Evolutionary conservation across 2,329 filamentous ascomycete species (phyloP).

Genomic region (Elsinoe arachidis): DNA sequence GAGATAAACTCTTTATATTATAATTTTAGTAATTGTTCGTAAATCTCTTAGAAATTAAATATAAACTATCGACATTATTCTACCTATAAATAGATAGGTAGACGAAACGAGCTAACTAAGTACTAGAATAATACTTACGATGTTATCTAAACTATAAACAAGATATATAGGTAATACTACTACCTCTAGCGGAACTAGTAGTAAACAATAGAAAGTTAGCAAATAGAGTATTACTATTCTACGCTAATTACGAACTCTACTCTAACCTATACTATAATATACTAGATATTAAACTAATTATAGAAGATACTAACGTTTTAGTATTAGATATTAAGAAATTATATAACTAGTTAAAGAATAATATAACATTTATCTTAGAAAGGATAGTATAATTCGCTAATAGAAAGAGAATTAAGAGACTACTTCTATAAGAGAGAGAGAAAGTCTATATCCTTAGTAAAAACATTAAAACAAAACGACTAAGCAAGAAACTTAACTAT

Average conservation of each 20-base stretch:
- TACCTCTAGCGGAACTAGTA: slow-evolving; percentile 4
- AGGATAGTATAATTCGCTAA: neutral
- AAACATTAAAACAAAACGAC: slow-evolving; percentile 15
- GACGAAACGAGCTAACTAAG: slow-evolving; percentile 15
- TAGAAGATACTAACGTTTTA: slow-evolving; percentile 7
- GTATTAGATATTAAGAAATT: neutral
- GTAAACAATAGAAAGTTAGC: slow-evolving; percentile 12
- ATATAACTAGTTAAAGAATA: slow-evolving; percentile 7
- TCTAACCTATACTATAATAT: neutral
- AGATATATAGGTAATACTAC: slow-evolving; percentile 5
- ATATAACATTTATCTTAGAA: neutral
- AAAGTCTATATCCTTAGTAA: neutral
- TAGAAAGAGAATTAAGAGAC: too few relatives aligned
- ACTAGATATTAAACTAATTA: slow-evolving; percentile 8
- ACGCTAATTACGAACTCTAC: neutral
- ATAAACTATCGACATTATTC: slow-evolving; percentile 15
- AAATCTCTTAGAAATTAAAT: slow-evolving; percentile 1
- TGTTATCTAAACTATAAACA: too few relatives aligned
- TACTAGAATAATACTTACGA: slow-evolving; percentile 16
- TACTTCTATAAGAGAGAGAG: slow-evolving; percentile 12
- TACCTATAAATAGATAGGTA: slow-evolving; percentile 17
- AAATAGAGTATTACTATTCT: neutral
- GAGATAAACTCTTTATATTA: slow-evolving; percentile 14
- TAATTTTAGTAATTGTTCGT: slow-evolving; percentile 13
- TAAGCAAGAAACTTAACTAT: slow-evolving; percentile 14